Conservation (phyloP, 495 filamentous ascomycete genomes). For the Tuber calosporum region DNA sequence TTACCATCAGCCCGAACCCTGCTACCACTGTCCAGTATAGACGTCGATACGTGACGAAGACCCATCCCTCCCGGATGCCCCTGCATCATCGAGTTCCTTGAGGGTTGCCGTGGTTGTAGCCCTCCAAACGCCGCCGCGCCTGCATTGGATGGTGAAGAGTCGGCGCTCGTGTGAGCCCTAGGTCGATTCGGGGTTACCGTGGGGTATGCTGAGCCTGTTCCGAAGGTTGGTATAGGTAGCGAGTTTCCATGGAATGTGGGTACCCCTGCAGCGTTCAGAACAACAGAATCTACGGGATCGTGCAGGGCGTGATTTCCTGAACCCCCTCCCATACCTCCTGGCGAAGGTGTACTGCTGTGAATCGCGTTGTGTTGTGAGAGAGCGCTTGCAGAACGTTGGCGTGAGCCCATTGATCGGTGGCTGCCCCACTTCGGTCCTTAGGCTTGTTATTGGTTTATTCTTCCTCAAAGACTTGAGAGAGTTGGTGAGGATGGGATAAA, state of each 20-base stretch:
- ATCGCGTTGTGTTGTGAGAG: conserved; percentile 36
- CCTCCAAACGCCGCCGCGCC: conserved; percentile 25
- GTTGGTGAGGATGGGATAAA: neutral
- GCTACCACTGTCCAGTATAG: conserved; percentile 30
- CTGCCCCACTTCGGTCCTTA: neutral
- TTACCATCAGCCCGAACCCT: conserved; percentile 24
- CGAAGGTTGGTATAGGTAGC: conserved; percentile 30
- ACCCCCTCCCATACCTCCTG: conserved; percentile 32
- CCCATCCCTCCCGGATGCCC: conserved; percentile 32
- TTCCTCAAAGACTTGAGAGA: neutral
- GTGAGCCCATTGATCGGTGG: conserved; percentile 33
- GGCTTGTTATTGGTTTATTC: neutral
- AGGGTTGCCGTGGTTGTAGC: conserved; percentile 27
- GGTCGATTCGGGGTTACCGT: conserved; percentile 37
- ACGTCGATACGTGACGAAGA: conserved; percentile 39
- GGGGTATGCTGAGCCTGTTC: conserved; percentile 31
- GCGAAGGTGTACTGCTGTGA: conserved; percentile 31
- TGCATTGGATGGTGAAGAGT: conserved; percentile 24
- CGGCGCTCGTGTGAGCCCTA: conserved; percentile 38
- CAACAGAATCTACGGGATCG: conserved; percentile 25
- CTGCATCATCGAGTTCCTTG: conserved; percentile 38
- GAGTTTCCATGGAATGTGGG: conserved; percentile 40
- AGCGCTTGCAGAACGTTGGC: conserved; percentile 40
- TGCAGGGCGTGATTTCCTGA: conserved; percentile 32
- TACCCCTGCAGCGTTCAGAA: conserved; percentile 34